Percentiles rank a stretch among this genome's conserved stretches.
These are phyloP conservation scores for Acanthochlamys bracteata DNA, from an alignment of 106 monocot species.

Conservation along the genomic window DNA sequence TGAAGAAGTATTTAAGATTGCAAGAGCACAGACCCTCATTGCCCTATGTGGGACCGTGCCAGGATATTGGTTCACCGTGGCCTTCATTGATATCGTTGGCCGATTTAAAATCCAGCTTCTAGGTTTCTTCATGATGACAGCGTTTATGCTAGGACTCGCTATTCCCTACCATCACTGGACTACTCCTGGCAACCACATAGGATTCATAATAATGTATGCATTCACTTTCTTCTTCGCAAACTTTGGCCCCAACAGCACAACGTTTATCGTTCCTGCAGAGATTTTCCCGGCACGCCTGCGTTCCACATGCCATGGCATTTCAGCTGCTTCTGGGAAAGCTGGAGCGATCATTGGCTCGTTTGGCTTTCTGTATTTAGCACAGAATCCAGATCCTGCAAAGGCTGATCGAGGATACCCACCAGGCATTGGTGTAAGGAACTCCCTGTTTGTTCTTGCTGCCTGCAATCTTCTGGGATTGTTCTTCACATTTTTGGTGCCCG, in stretches of 20 bases:
- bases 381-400: constrained; percentile 17
- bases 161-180: constrained; percentile 40
- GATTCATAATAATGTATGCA: constrained; percentile 27
- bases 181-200: constrained; percentile 19
- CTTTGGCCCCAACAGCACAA: constrained; percentile 65
- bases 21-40: constrained; percentile 43
- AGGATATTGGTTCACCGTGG: constrained; percentile 64
- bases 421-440: constrained; percentile 2
- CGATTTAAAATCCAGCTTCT: constrained; percentile 24
- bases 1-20: constrained; percentile 37
- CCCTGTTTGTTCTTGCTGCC: not conserved
- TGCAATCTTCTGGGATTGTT: constrained; percentile 2
- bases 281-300: constrained; percentile 55
- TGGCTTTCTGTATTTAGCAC: not conserved
- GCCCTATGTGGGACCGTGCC: constrained; percentile 55
- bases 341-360: constrained; percentile 20
- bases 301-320: constrained; percentile 63
- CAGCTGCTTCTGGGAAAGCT: constrained; percentile 49
- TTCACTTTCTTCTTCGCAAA: constrained; percentile 65
- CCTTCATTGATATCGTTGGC: constrained; percentile 25
- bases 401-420: not conserved
- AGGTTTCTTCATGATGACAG: constrained; percentile 29
- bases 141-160: constrained; percentile 30
- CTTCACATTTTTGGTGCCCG: constrained; percentile 3
- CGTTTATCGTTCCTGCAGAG: constrained; percentile 67